Conservation (phyloP, 2,329 filamentous ascomycete species). For the Aspergillus awamori region DNA sequence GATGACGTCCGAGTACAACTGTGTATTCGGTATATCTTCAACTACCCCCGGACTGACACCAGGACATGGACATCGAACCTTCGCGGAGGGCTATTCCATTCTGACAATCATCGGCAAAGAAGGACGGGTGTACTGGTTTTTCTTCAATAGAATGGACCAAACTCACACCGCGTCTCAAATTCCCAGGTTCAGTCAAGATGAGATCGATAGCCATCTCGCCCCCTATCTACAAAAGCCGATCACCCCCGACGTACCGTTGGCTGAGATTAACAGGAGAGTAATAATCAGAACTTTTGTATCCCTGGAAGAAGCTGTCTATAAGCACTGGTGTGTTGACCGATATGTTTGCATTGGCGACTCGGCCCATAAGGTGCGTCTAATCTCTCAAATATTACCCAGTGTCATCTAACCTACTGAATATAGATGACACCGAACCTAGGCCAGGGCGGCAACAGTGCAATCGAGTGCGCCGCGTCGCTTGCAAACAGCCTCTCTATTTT, state of each 20-base stretch:
- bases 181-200: constrained; percentile 6
- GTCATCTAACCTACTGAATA: too few species aligned
- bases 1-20: constrained; percentile 18
- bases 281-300: not conserved
- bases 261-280: too few species aligned
- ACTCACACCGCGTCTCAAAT: constrained; percentile 2
- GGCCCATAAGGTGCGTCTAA: constrained; percentile 9
- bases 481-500: too few species aligned
- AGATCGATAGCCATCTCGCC: not conserved
- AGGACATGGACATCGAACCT: constrained; percentile 7
- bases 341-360: constrained; percentile 16
- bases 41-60: too few species aligned
- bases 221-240: not conserved
- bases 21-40: constrained; percentile 3
- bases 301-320: constrained; percentile 13
- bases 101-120: constrained; percentile 12
- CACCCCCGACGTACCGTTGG: too few species aligned
- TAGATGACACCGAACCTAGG: too few species aligned
- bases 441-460: too few species aligned
- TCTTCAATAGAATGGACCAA: constrained; percentile 12
- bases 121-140: constrained; percentile 15
- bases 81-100: not conserved
- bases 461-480: too few species aligned
- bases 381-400: too few species aligned
- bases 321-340: constrained; percentile 10